Evolutionary conservation across 2,329 filamentous ascomycete genomes (phyloP).

Genomic region (Penicillium sclerotiorum): DNA sequence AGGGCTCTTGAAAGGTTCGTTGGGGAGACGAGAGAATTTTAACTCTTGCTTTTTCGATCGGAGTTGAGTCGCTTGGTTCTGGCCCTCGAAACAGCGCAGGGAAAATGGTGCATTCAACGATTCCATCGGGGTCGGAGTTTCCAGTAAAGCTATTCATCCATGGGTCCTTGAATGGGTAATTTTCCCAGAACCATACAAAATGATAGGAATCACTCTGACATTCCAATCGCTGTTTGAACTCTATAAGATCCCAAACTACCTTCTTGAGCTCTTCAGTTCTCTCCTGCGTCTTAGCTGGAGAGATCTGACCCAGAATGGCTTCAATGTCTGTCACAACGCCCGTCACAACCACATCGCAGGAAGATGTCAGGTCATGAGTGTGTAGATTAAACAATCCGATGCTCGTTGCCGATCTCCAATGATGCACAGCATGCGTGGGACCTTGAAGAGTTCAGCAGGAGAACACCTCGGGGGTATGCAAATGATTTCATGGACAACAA

Average conservation of each 20-base stretch:
- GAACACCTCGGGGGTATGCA: too few species aligned
- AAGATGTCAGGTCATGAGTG: too few species aligned
- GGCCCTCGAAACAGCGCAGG: background rate
- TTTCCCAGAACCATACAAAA: background rate
- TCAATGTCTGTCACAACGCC: background rate
- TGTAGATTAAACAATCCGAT: background rate
- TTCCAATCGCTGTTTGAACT: background rate
- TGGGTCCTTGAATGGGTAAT: background rate
- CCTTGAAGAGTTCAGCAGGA: background rate
- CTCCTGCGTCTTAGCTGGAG: too few species aligned
- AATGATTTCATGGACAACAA: too few species aligned
- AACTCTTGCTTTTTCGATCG: background rate
- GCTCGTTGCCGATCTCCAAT: background rate
- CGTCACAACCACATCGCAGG: too few species aligned
- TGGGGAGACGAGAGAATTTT: background rate
- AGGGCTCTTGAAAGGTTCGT: too few species aligned
- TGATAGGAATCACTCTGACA: background rate
- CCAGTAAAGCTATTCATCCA: background rate
- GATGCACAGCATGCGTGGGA: background rate
- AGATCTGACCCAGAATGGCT: background rate
- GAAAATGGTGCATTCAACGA: background rate
- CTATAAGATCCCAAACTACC: background rate
- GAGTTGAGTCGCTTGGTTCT: background rate
- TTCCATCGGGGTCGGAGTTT: background rate
- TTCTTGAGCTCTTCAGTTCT: background rate